Conservation (phyloP, 2,329 filamentous ascomycete species). For the Penicillium capsulatum region DNA sequence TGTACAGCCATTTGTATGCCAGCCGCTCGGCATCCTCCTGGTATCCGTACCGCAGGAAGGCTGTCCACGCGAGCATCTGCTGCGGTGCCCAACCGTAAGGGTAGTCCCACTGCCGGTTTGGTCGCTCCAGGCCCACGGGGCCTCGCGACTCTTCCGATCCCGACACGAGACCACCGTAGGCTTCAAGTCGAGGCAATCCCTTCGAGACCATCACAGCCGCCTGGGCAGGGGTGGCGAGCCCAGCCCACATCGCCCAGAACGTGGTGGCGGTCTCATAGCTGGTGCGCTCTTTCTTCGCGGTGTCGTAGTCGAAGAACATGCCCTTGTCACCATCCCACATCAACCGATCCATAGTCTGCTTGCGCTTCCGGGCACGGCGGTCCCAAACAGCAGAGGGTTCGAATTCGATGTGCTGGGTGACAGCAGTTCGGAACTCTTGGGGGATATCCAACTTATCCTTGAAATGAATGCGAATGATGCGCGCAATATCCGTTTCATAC, state of each 20-base stretch:
- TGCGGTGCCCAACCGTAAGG: conserved; percentile 98
- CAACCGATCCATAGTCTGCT: conserved; percentile 83
- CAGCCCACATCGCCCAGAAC: conserved; percentile 97
- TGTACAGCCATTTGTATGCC: conserved; percentile 95
- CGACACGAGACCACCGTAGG: conserved; percentile 78
- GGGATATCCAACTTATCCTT: conserved; percentile 78
- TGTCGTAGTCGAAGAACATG: conserved; percentile 98
- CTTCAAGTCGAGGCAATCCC: conserved; percentile 83
- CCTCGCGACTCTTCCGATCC: conserved; percentile 89
- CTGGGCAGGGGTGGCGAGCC: conserved; percentile 77
- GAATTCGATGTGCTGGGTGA: conserved; percentile 61
- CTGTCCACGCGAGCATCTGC: conserved; percentile 97
- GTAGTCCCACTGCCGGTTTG: conserved; percentile 97
- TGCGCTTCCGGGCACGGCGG: conserved; percentile 76
- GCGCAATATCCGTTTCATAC: conserved; percentile 90
- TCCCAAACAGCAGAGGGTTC: conserved; percentile 89
- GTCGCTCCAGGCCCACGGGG: conserved; percentile 69
- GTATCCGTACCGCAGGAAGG: conserved; percentile 85
- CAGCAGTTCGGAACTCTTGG: conserved; percentile 69
- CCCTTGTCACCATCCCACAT: conserved; percentile 88
- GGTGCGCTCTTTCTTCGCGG: conserved; percentile 71
- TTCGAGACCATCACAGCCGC: conserved; percentile 76
- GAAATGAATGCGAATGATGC: conserved; percentile 79
- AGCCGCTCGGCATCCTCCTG: conserved; percentile 82
- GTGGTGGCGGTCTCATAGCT: conserved; percentile 89